Base-by-base conservation (phyloP, 352 stramenopile genomes). In the Halophytophthora polymorphica region DNA sequence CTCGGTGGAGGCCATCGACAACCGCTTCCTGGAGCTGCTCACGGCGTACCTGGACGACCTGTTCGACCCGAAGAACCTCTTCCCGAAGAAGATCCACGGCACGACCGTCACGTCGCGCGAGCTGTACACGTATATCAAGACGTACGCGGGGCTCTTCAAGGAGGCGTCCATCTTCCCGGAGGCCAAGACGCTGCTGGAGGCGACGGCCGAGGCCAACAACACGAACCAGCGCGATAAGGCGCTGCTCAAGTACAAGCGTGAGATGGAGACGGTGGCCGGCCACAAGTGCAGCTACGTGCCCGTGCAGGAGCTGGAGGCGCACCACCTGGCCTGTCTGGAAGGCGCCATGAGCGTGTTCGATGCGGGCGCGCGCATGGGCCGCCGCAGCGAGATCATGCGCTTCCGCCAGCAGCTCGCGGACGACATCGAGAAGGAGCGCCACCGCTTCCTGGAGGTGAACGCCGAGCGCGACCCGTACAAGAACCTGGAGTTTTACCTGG, bases 201-300 rank as follows among this genome's bases (percentile, higher is more conserved):
- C 97, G 6, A 99, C 97, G 6, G 93, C 96, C 0, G 84, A 97
- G 56, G 96, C 96, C 21, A 99, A 99, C 79, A 99, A 99, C 64
- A 77, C 91, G 33, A 99, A 99, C 74, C 86, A 87, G 69, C 73
- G 77, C 23, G 81, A 90, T 64, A 92, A 93, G 61, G 81, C 80
- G 25, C 51, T 95, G 46, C 56, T 72, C 48, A 81, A 83, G 36
- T 99, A 99, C 73, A 97, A 97, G 71, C 79, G 88, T 12, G 76
- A 94, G 54, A 98, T 99, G 94, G 94, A 98, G 53, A 82, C 75
- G 36, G 63, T 98, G 43, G 85, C 74, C 0, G 89, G 89, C 22
- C 68, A 76, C 21, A 89, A 88, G 53, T 95, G 86, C 58, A 65
- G 66, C 45, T 98, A 98, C 53, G 75, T 98, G 17, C 64, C 75